These are phyloP conservation scores for Tuber indicum DNA, from an alignment of 495 filamentous ascomycete genomes.

Conservation along the genomic window DNA sequence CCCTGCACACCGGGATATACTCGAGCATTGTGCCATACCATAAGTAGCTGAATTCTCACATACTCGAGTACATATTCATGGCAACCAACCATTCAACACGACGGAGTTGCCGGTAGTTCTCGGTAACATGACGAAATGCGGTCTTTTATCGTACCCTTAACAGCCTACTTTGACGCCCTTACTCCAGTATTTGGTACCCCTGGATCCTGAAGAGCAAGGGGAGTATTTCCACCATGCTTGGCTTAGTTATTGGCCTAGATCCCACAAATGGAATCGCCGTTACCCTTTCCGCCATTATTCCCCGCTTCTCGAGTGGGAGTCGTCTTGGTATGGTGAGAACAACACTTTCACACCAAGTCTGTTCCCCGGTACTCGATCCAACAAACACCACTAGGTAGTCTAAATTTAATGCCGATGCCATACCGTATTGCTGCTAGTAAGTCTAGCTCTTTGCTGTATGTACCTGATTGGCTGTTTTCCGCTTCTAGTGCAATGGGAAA, in stretches of 20 bases:
- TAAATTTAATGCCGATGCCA: background rate
- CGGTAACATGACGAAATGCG: background rate
- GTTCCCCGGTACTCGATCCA: background rate
- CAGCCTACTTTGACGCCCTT: background rate
- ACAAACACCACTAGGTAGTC: background rate
- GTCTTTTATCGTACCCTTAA: background rate
- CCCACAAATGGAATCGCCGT: background rate
- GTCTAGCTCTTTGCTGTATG: background rate
- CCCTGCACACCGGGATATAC: background rate
- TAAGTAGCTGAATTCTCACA: background rate
- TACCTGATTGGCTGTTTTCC: background rate
- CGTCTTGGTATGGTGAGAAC: background rate
- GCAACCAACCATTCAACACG: background rate
- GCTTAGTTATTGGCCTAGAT: background rate
- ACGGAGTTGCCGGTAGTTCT: background rate
- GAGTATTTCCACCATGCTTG: background rate
- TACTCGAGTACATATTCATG: background rate
- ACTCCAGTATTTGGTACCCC: background rate
- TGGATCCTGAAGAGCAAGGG: background rate
- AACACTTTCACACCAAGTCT: background rate
- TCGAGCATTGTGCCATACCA: background rate
- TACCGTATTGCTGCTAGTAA: background rate
- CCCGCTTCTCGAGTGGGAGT: background rate
- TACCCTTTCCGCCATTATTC: background rate
- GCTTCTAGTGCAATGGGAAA: background rate